Percentiles rank a stretch among this genome's conserved stretches.
Conservation (phyloP, 257 asterid genomes). For the Primulina eburnea region DNA sequence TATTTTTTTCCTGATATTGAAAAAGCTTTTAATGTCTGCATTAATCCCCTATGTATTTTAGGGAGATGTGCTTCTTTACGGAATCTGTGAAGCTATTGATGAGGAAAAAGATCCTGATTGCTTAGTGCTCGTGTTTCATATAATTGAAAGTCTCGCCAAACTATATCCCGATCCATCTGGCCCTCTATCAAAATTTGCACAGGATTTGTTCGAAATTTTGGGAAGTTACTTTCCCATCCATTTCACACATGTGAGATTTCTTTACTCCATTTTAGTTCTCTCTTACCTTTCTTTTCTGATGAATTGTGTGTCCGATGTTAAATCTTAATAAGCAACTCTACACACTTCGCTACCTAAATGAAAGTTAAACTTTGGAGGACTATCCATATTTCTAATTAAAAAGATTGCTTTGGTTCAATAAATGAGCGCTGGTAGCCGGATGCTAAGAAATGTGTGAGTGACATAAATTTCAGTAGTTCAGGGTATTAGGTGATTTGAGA, state of each 20-base stretch:
- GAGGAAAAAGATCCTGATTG: constrained; percentile 93
- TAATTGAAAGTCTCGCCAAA: constrained; percentile 61
- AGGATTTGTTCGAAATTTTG: constrained; percentile 64
- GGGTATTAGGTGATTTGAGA: constrained; percentile 1
- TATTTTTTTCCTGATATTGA: constrained; percentile 4
- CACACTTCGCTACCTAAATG: constrained; percentile 7
- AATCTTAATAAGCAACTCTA: constrained; percentile 13
- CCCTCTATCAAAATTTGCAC: constrained; percentile 59
- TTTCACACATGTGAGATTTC: constrained; percentile 81
- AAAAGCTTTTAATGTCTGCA: constrained; percentile 21
- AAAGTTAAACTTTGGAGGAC: constrained; percentile 6
- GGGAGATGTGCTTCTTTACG: constrained; percentile 75
- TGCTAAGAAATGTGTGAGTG: constrained; percentile 10
- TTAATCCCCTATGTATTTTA: constrained; percentile 28
- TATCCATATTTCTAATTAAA: constrained; percentile 2
- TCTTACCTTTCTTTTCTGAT: constrained; percentile 16
- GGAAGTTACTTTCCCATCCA: constrained; percentile 90
- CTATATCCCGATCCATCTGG: constrained; percentile 63
- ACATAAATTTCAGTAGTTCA: constrained; percentile 3
- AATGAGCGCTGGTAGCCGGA: constrained; percentile 9
- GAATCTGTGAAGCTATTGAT: constrained; percentile 82
- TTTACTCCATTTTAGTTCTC: constrained; percentile 16
- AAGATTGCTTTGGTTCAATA: constrained; percentile 15
- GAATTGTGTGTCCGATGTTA: constrained; percentile 14
- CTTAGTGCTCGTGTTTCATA: constrained; percentile 60